These are phyloP conservation scores for Tuctoria greenei DNA, from an alignment of 176 grass and related monocot species.

Conservation along the genomic window DNA sequence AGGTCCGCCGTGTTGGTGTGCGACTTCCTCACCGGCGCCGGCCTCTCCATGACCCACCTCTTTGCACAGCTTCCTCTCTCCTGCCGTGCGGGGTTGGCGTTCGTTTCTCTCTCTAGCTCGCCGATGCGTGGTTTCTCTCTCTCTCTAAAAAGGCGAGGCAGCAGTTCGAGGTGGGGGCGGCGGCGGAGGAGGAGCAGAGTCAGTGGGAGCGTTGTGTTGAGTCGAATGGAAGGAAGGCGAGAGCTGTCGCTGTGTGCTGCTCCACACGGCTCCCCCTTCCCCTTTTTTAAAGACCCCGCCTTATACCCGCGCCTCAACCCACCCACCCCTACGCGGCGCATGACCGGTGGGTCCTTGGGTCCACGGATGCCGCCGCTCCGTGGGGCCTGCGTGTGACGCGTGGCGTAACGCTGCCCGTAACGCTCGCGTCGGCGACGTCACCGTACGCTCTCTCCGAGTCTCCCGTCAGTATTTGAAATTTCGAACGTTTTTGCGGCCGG, in stretches of 20 bases:
- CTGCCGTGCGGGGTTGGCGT: neutral
- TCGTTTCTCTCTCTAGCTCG: conserved; percentile 37
- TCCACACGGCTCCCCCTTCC: conserved; percentile 18
- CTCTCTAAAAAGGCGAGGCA: conserved; percentile 50
- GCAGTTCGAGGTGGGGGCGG: conserved; percentile 7
- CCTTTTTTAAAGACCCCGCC: conserved; percentile 37
- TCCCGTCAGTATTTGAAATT: conserved; percentile 38
- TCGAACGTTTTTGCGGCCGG: conserved; percentile 38
- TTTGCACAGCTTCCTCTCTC: too few relatives aligned
- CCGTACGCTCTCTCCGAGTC: neutral
- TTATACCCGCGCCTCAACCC: conserved; percentile 11
- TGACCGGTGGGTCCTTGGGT: neutral
- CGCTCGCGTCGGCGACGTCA: conserved; percentile 2
- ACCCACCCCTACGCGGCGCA: neutral
- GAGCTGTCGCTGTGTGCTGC: conserved; percentile 52
- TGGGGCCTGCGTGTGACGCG: neutral
- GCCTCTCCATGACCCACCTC: conserved; percentile 62
- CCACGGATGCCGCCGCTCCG: neutral
- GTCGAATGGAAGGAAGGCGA: conserved; percentile 85
- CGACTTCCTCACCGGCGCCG: conserved; percentile 87
- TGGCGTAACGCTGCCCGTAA: conserved; percentile 4
- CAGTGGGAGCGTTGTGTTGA: conserved; percentile 47
- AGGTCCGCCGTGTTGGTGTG: conserved; percentile 88
- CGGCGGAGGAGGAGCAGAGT: neutral
- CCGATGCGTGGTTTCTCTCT: conserved; percentile 38